Percentiles rank a stretch among this genome's conserved stretches.
Evolutionary conservation across 2,329 filamentous ascomycete genomes (phyloP).

Genomic region (Xylogone sp.): DNA sequence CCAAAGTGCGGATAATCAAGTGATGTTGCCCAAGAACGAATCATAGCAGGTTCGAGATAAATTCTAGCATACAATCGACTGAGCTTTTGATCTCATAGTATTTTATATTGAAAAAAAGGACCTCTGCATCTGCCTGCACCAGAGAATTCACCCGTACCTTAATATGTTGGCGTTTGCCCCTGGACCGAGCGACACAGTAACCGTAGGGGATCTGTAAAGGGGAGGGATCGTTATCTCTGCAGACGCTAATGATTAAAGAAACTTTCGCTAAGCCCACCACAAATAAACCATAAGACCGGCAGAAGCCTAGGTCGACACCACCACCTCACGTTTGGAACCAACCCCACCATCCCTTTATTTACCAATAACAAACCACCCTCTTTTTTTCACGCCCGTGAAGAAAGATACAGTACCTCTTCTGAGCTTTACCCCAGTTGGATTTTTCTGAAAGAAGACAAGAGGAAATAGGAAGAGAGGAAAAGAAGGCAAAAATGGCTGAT

Average conservation of each 20-base stretch:
- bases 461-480: neutral
- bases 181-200: too few relatives aligned
- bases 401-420: too few relatives aligned
- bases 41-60: too few relatives aligned
- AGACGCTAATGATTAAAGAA: slow-evolving; percentile 31
- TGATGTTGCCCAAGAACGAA: too few relatives aligned
- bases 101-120: too few relatives aligned
- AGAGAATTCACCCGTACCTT: too few relatives aligned
- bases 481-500: slow-evolving; percentile 2
- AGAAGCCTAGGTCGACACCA: slow-evolving; percentile 7
- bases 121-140: neutral
- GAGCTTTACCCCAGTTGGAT: too few relatives aligned
- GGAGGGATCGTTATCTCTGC: slow-evolving; percentile 9
- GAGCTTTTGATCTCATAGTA: too few relatives aligned
- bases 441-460: neutral
- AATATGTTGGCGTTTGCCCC: neutral
- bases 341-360: neutral
- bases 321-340: neutral
- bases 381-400: too few relatives aligned
- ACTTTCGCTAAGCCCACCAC: slow-evolving; percentile 25
- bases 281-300: neutral
- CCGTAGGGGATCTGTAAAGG: too few relatives aligned
- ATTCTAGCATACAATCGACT: too few relatives aligned
- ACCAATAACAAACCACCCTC: neutral
- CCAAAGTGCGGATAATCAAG: too few relatives aligned